Evolutionary conservation across 2,329 filamentous ascomycete species (phyloP).

Genomic region (Aspergillus ochraceus): DNA sequence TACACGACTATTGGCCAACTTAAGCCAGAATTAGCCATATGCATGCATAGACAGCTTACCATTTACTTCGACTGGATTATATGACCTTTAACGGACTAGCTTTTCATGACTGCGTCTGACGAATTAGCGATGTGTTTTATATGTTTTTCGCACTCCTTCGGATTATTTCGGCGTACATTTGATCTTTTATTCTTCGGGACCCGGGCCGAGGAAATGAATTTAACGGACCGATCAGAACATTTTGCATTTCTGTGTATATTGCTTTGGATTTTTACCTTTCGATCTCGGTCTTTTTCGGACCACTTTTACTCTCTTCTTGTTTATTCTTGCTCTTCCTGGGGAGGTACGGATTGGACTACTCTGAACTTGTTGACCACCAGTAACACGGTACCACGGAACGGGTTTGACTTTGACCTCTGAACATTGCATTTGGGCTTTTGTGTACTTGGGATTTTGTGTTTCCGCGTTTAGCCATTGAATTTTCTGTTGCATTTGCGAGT

Average conservation of each 20-base stretch:
- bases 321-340: not conserved
- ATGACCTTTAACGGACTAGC: conserved; percentile 18
- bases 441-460: conserved; percentile 8
- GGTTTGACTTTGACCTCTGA: not conserved
- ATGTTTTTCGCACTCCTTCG: conserved; percentile 15
- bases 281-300: conserved; percentile 1
- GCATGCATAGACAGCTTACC: conserved; percentile 26
- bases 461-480: conserved; percentile 1
- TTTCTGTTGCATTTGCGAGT: conserved; percentile 21
- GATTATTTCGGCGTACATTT: conserved; percentile 20
- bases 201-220: conserved; percentile 14
- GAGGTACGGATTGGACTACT: conserved; percentile 7
- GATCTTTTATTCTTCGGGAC: conserved; percentile 12
- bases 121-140: conserved; percentile 25
- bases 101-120: conserved; percentile 16
- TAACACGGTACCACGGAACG: conserved; percentile 10
- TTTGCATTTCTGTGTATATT: conserved; percentile 19
- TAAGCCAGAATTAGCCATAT: conserved; percentile 26
- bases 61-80: conserved; percentile 25
- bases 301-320: not conserved
- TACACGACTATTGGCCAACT: conserved; percentile 21
- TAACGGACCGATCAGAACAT: conserved; percentile 14
- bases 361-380: conserved; percentile 1
- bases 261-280: not conserved
- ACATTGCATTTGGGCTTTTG: conserved; percentile 5